Evolutionary conservation across 2,329 filamentous ascomycete genomes (phyloP), one percentile per base, ranked within the genome.

Genomic region (Hypoxylon sp.): DNA sequence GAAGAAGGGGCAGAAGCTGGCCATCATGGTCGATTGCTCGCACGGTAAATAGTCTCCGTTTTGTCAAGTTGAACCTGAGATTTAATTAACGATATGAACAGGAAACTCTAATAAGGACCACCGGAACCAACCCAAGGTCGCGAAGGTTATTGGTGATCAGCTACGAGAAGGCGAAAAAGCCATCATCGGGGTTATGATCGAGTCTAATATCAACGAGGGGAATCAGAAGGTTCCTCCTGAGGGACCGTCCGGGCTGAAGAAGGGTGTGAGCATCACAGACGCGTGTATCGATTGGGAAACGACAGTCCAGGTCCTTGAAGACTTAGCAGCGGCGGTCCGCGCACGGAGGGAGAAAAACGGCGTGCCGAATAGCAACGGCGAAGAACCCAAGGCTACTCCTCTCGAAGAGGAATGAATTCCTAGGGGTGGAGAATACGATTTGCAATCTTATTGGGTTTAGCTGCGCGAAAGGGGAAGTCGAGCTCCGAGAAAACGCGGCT

Each of bases 11-110:
- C 92, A 96, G 80, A 91, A 91, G 77, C 87, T 94, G 82, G 92
- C 94, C 71, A 91, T 99, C 83, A 99, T 99, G 96, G 90, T 99
- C 65, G 96, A 99, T 82, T 99, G 96, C 87, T 98, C 94, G 22
- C 96, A 99, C 80, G 96, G 92, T 94, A 83, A 63, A 31, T 31
- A 31, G 88, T 79, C 44, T 2, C 46, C 9, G 9, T 65, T 22
- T 17, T 59, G 17, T 60, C n/a, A 3, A 22, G 8, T 26, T 3
- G n/a, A 26, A 26, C 10, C 24, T 26, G 11, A 56, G 31, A 47
- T 10, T 39, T 9, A 26, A 48, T 70, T 76, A 53, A 77, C 31
- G 55, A 9, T 1, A 8, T 31, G 0, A 11, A 26, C 64, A 94
- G 92, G 96, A 63, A 99, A 99, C 86, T 98, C 95, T 19, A 93